phyloP scores from a whole-genome alignment of 306 rosid genomes.

The Luffa aegyptiaca region DNA sequence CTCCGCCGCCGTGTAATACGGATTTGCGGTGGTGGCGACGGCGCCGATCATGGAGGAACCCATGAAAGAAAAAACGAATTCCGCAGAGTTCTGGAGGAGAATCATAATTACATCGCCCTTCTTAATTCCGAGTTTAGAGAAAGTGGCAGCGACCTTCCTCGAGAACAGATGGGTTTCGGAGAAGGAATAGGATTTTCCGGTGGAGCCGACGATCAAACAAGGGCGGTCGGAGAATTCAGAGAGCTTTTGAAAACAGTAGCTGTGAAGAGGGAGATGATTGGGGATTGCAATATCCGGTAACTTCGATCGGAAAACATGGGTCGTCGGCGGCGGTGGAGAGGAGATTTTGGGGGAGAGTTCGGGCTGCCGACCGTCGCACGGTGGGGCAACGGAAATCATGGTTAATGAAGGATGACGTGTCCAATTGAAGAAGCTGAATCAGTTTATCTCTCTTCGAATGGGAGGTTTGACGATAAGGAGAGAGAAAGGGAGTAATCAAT shows the following conservation, averaged over 20 bases:
- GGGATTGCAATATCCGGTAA: constrained; percentile 64
- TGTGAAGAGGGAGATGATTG: constrained; percentile 61
- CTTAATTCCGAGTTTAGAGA: constrained; percentile 37
- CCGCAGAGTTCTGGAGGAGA: constrained; percentile 62
- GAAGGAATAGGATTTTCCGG: constrained; percentile 44
- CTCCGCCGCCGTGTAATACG: constrained; percentile 61
- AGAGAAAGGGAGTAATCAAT: not conserved
- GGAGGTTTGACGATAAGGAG: no score
- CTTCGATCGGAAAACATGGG: constrained; percentile 46
- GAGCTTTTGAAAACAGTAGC: constrained; percentile 46
- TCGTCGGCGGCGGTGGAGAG: not conserved
- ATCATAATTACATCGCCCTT: constrained; percentile 71
- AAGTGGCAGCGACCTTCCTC: constrained; percentile 34
- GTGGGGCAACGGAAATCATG: not conserved
- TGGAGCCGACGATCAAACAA: constrained; percentile 57
- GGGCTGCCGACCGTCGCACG: not conserved
- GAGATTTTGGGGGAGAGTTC: not conserved
- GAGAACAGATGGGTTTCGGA: constrained; percentile 34
- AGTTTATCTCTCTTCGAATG: no score
- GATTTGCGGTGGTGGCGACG: constrained; percentile 69
- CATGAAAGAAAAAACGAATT: constrained; percentile 54
- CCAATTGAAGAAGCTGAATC: no score
- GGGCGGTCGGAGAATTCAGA: constrained; percentile 36
- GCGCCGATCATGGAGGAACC: constrained; percentile 77
- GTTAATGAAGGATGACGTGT: not conserved